Evolutionary conservation across 139 green algal species (phyloP), one percentile per base, ranked within the genome.

Genomic region (Chlorella sp.): DNA sequence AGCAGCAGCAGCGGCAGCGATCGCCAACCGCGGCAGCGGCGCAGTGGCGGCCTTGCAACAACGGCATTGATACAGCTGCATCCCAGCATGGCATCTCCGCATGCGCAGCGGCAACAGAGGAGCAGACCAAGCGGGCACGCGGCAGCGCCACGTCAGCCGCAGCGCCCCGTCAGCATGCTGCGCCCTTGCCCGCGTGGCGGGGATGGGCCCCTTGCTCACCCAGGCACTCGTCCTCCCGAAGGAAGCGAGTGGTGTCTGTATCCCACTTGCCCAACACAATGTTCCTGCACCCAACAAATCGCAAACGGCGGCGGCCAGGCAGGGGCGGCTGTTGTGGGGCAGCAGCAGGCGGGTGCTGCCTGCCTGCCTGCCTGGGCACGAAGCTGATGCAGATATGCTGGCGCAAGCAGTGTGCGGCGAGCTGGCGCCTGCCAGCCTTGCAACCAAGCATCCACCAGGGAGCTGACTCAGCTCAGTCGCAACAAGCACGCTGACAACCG

Each of bases 241-340:
- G 83, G 42, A 92, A 92, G 19, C 80, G 24, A 12, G 83, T 91
- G 19, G 86, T 84, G 78, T 96, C 90, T 12, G 78, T 69, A 28
- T 93, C 76, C 94, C 95, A 96, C 69, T 87, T 86, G 37, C 89
- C n/a, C 37, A 97, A 69, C 12, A 96, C 89, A 14, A 91, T 68
- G 88, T 94, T 93, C 53, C 94, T 95, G 92, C 84, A 87, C 2
- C 61, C 9, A 32, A 7, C 78, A 60, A 73, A 66, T 37, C 69
- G 39, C 19, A 34, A 77, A 28, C 69, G 12, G 57, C 36, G 32
- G 39, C 19, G 5, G 77, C 18, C 30, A 53, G 24, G 77, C 22
- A 32, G 64, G 21, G 24, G 24, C 24, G 64, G 21, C 64, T 32
- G 64, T 28, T 71, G 64, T 28, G 64, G 64, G 64, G 64, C 64